Conservation (phyloP, 2,329 filamentous ascomycete species). For the Aspergillus neoniger region DNA sequence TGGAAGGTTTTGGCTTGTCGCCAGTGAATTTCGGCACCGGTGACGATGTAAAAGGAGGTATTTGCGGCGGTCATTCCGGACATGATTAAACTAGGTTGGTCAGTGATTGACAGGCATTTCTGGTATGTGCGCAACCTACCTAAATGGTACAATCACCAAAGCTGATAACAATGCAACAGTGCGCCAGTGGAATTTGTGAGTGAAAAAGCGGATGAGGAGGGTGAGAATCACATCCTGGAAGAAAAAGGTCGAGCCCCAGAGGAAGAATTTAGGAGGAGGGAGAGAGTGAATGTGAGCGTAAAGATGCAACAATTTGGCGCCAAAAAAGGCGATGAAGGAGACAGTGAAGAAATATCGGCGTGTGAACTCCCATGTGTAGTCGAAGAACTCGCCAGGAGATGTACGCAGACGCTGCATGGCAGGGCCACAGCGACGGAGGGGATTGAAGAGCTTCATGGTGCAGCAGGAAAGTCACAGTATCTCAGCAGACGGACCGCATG, state of each 20-base stretch:
- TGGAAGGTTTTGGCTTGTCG: constrained; percentile 36
- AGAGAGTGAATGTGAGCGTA: constrained; percentile 32
- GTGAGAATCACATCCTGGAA: constrained; percentile 33
- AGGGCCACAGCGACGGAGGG: constrained; percentile 7
- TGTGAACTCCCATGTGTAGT: constrained; percentile 30
- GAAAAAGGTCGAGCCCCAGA: constrained; percentile 34
- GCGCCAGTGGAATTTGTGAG: constrained; percentile 27
- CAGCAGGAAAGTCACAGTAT: not conserved
- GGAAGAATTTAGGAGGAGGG: constrained; percentile 23
- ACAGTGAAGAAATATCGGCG: constrained; percentile 36
- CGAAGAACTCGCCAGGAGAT: constrained; percentile 22
- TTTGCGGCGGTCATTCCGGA: constrained; percentile 38
- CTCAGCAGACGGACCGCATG: constrained; percentile 2
- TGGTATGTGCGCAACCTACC: constrained; percentile 22
- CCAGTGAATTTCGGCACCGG: constrained; percentile 42
- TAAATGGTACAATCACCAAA: constrained; percentile 30
- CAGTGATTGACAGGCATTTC: not conserved
- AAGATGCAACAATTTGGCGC: constrained; percentile 31
- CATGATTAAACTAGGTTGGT: constrained; percentile 28
- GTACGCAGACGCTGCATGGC: constrained; percentile 13
- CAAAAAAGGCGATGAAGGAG: constrained; percentile 28
- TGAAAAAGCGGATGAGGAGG: constrained; percentile 26
- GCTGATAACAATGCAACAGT: constrained; percentile 22
- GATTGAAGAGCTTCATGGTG: constrained; percentile 13
- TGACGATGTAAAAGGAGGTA: constrained; percentile 36